A percentile compares a stretch with the other conserved stretches of the same genome.
Evolutionary conservation across 106 monocot genomes (phyloP).

Genomic region (Dendrobium huoshanense): DNA sequence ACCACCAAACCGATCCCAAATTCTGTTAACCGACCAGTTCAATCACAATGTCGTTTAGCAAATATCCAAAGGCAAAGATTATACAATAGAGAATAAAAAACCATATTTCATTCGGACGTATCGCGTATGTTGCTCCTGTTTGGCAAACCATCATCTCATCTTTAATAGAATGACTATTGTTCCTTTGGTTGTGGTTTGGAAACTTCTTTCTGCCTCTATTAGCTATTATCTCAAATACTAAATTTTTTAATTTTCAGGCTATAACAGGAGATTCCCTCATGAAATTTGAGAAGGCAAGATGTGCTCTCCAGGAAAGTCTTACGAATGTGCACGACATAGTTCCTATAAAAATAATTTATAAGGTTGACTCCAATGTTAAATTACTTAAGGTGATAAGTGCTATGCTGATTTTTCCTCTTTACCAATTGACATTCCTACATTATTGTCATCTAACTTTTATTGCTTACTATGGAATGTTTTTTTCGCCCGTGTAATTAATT

Average conservation of each 20-base stretch:
- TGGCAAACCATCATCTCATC: background rate
- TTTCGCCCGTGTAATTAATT: background rate
- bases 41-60: too few species aligned
- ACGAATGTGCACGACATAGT: slow-evolving; percentile 52
- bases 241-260: slow-evolving; percentile 41
- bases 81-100: too few species aligned
- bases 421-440: background rate
- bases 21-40: too few species aligned
- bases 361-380: slow-evolving; percentile 35
- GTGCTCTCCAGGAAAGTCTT: slow-evolving; percentile 61
- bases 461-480: background rate
- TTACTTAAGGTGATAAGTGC: background rate
- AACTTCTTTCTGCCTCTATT: background rate
- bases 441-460: background rate
- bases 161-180: background rate
- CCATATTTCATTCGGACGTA: too few species aligned
- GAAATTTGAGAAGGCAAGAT: slow-evolving; percentile 80
- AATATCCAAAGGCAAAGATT: too few species aligned
- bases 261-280: slow-evolving; percentile 56
- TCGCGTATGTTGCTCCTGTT: too few species aligned
- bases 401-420: background rate
- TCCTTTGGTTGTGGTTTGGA: background rate
- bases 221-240: background rate
- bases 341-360: slow-evolving; percentile 41
- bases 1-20: too few species aligned